A percentile compares a stretch with the other conserved stretches of the same genome.
Conservation (phyloP, 495 filamentous ascomycete species). For the Hypoxylon fuscum region DNA sequence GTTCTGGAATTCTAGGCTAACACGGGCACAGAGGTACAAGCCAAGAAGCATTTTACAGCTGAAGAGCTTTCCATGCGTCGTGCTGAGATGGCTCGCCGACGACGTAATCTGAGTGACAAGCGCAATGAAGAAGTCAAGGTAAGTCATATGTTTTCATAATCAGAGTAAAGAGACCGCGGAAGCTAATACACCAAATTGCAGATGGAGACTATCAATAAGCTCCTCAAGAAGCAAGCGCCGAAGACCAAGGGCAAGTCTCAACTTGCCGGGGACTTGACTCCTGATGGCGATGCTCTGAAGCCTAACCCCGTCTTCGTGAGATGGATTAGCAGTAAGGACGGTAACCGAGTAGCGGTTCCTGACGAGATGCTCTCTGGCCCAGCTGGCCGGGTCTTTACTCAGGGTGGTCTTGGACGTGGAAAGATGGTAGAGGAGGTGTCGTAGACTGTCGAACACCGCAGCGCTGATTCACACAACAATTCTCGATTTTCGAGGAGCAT, state of each 20-base stretch:
- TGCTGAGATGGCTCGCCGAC: conserved; percentile 92
- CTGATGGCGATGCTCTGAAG: conserved; percentile 57
- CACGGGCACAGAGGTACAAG: conserved; percentile 76
- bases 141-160: conserved; percentile 20
- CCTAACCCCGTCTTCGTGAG: conserved; percentile 76
- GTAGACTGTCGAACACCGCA: conserved; percentile 12
- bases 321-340: conserved; percentile 78
- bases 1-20: conserved; percentile 13
- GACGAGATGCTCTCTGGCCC: conserved; percentile 81
- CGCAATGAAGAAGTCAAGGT: conserved; percentile 99
- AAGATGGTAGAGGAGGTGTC: conserved; percentile 59
- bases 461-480: no score
- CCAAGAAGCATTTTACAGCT: conserved; percentile 90
- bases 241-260: conserved; percentile 71
- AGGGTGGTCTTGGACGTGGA: conserved; percentile 39
- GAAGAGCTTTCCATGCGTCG: conserved; percentile 96
- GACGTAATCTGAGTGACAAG: conserved; percentile 97
- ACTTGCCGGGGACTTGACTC: conserved; percentile 64
- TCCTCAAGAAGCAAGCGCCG: conserved; percentile 93
- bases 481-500: no score
- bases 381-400: conserved; percentile 68
- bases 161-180: not conserved
- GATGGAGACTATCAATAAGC: conserved; percentile 99
- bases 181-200: conserved; percentile 42
- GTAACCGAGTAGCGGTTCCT: conserved; percentile 76